Conservation (phyloP, 768 basidiomycete species). For the Tephrocybe sp. region DNA sequence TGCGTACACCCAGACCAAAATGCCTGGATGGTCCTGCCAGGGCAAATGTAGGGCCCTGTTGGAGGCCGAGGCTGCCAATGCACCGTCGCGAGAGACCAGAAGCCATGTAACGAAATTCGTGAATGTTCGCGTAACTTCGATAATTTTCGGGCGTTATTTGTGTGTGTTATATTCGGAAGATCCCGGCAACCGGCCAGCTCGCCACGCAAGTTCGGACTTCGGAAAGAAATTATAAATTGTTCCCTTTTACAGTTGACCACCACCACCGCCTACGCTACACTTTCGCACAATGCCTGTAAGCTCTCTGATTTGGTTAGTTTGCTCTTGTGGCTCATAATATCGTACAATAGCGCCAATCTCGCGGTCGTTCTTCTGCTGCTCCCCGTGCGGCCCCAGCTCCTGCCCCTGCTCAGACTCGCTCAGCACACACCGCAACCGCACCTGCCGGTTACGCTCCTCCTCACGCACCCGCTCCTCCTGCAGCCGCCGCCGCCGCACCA, state of each 20-base stretch:
- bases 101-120: conserved; percentile 17
- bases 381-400: conserved; percentile 51
- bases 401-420: conserved; percentile 42
- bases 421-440: conserved; percentile 50
- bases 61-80: conserved; percentile 12
- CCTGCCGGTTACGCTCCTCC: conserved; percentile 43
- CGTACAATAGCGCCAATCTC: conserved; percentile 66
- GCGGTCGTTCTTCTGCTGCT: conserved; percentile 64
- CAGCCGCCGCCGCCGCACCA: conserved; percentile 40
- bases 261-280: conserved; percentile 18
- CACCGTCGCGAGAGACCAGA: conserved; percentile 16
- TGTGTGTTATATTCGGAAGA: conserved; percentile 24
- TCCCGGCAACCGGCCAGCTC: too few species aligned
- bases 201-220: conserved; percentile 10
- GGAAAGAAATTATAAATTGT: conserved; percentile 16
- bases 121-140: too few species aligned
- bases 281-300: conserved; percentile 39
- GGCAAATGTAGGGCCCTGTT: conserved; percentile 7
- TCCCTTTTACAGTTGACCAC: conserved; percentile 28
- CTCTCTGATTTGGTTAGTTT: conserved; percentile 3
- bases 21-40: conserved; percentile 9
- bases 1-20: conserved; percentile 3
- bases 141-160: conserved; percentile 15
- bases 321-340: neutral
- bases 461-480: conserved; percentile 41